Evolutionary conservation across 495 filamentous ascomycete genomes (phyloP), one percentile per base, ranked within the genome.

Genomic region (Durotheca rogersii): DNA sequence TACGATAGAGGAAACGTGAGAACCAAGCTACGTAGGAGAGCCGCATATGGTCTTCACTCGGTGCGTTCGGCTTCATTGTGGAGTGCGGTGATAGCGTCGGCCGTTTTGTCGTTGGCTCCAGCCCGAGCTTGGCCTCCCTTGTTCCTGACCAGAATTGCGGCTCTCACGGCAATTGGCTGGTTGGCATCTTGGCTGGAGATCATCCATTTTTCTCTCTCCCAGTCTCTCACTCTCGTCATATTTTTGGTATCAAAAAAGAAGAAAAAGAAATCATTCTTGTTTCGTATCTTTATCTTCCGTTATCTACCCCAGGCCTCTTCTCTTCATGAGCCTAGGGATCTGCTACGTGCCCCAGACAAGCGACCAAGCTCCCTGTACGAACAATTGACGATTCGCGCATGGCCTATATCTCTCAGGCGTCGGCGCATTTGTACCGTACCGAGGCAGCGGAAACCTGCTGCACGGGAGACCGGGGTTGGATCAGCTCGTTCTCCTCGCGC

Each of bases 31-130:
- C n/a, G n/a, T n/a, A n/a, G n/a, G n/a, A n/a, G n/a, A n/a, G n/a
- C n/a, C n/a, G n/a, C 3, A 6, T 38, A 18, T 53, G 48, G 38
- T 37, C 20, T 25, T 53, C 29, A 58, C 43, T 58, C 48, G 54
- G 48, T 52, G 51, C 15, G 27, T 12, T 58, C 55, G 56, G 56
- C 56, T 53, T 46, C 43, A 59, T 59, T 59, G 56, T 59, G 56
- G 56, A 47, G 40, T 14, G 32, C 56, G 56, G 56, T 45, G 49
- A 59, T 59, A 53, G 56, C 50, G 56, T 59, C 56, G 56, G 56
- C 40, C 56, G 56, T 59, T 59, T 53, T 53, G 56, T 51, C 35
- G 56, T 50, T 59, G 56, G 56, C 16, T 51, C 34, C 18, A 37
- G 36, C 35, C n/a, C 40, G 53, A 41, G 46, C 33, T 27, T 31